Evolutionary conservation across 768 basidiomycete genomes (phyloP), one percentile per base, ranked within the genome.

Genomic region (Amanita rubescens): DNA sequence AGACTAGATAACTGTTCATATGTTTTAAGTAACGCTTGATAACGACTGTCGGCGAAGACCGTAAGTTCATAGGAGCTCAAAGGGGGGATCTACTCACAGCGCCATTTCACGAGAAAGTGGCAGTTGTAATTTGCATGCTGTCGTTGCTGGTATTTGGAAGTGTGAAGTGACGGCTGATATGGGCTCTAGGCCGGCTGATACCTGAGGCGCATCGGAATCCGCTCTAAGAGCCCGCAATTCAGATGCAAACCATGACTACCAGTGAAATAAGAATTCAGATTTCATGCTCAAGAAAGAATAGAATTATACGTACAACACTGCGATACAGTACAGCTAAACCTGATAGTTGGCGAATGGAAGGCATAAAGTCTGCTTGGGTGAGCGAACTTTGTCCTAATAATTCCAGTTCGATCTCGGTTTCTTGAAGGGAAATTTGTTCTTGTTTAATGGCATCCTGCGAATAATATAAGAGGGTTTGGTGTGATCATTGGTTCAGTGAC

Each of bases 81-180:
- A 32, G 20, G 25, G 49, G 59, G 49, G 65, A 25, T 54, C 32
- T 33, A 71, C 91, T 59, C 60, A 94, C 94, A 94, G 65, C 14
- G 85, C 76, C 94, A 95, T 97, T 56, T 94, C 94, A 41, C 73
- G 75, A 1, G 93, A 94, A 30, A 97, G 72, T 3, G 92, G 89
- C 3, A 97, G 73, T 53, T 72, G 75, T 25, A 93, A 69, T 19
- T 75, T 72, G 15, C 73, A 59, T 15, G 67, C 57, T 10, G 66
- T 55, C 0, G 73, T 67, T 0, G 71, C 64, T 20, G 76, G 52
- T 0, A 69, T 60, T n/a, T 81, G 75, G 12, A 77, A 65, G 54
- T 73, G 70, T 0, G 78, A 71, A 5, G 75, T 74, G 20, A 17
- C n/a, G 74, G 78, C 14, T 15, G 77, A 77, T 25, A 72, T 44